Base-by-base conservation (phyloP, 306 rosid genomes). In the Datisca glomerata region DNA sequence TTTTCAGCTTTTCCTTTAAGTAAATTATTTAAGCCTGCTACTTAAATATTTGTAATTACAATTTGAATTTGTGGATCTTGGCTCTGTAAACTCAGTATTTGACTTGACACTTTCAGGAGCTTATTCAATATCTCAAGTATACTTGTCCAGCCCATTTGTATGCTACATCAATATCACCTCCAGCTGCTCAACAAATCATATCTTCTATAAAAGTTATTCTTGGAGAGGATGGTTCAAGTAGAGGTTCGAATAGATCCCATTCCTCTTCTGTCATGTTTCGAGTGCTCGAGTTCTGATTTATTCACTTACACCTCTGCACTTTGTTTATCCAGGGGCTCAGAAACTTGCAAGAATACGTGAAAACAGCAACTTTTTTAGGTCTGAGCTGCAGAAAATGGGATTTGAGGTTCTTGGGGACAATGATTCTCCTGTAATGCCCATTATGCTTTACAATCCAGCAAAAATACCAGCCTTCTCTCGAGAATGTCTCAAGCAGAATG, bases 401-500 rank as follows among this genome's bases (percentile, higher is more conserved):
- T 82, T 82, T 59, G 85, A 82, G 66, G 89, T 82, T 69, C 73
- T 72, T 19, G 89, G 85, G 38, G 94, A 78, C 58, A 67, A 75
- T 29, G 89, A 82, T 61, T 75, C 94, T 74, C 92, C 84, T 5
- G 74, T 84, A 18, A 76, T 85, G 96, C 96, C 96, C 44, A 80
- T 80, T 56, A 85, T 85, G 96, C 85, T 85, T 43, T 85, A 85
- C 78, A 79, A 83, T 51, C 91, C 96, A 9, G 82, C 89, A 35
- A 85, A 85, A 67, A 78, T 80, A 47, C 96, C 96, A 41, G 96
- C 96, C 49, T 85, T 85, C 39, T 85, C 96, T 12, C 71, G 93
- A 66, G 93, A 75, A 67, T 85, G 96, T 60, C 96, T 85, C 35
- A 77, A 59, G 65, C 93, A 67, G 67, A 74, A 74, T 59, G 93